Evolutionary conservation across 148 eudicot genomes (phyloP), one percentile per base, ranked within the genome.

Genomic region (Hydrangea macrophylla): DNA sequence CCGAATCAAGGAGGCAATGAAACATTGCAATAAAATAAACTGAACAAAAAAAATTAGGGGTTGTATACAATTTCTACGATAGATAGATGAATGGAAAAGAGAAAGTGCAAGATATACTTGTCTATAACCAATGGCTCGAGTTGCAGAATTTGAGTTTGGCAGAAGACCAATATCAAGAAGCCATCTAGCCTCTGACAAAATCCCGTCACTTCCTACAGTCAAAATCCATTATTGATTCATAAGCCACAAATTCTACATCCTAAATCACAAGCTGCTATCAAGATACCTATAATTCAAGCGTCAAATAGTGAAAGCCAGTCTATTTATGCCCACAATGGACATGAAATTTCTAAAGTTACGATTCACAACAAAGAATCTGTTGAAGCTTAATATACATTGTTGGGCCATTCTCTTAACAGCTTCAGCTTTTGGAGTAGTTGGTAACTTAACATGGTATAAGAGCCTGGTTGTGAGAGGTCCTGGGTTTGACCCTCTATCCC

Each of bases 51-150:
- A 25, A 69, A 45, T 31, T n/a, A 70, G 20, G 18, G 24, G 3
- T 45, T 15, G 2, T 20, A 45, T 35, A 35, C 4, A 3, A 35
- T n/a, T n/a, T n/a, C n/a, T 35, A 8, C 5, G 8, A 35, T 35
- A 35, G 8, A 35, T 35, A 8, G 39, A 35, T 8, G 39, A 17
- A 13, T 45, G 33, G 28, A 44, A 28, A 65, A 23, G 55, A n/a
- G 44, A 28, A 37, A 26, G 59, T 25, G 8, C 0, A 39, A 13
- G 53, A 11, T 27, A 65, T 80, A 94, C 98, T 84, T 90, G 96
- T 85, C 91, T 80, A 72, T 88, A 94, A 70, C 98, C 98, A 75
- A 94, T 94, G 33, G 98, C 97, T 75, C 92, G 87, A 64, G 97
- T 90, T 69, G 98, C 92, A 76, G 98, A 88, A 79, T 85, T 94